phyloP scores from a whole-genome alignment of 805 yeast genomes.

The Saccharomyces cerevisiae region DNA sequence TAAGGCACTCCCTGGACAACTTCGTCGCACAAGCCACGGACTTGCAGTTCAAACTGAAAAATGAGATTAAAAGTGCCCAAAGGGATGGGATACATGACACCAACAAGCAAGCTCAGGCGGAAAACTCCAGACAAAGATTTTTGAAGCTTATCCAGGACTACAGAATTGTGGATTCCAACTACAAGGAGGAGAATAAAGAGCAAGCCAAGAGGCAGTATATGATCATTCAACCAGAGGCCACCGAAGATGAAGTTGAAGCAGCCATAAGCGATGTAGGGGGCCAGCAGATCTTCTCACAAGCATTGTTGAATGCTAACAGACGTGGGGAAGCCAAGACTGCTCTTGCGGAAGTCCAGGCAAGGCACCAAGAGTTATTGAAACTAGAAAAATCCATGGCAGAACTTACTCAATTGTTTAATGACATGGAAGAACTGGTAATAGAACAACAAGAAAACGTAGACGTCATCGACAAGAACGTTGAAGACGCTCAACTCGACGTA shows the following conservation, averaged over 20 bases:
- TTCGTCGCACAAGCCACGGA: slow-evolving; percentile 71
- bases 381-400: slow-evolving; percentile 94
- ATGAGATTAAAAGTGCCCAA: slow-evolving; percentile 69
- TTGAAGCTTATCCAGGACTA: slow-evolving; percentile 80
- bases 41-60: slow-evolving; percentile 66
- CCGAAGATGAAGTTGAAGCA: slow-evolving; percentile 73
- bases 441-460: slow-evolving; percentile 88
- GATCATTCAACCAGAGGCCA: slow-evolving; percentile 79
- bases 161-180: slow-evolving; percentile 77
- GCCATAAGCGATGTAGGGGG: slow-evolving; percentile 80
- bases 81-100: slow-evolving; percentile 60
- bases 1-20: slow-evolving; percentile 69
- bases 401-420: slow-evolving; percentile 86
- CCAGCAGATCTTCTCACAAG: slow-evolving; percentile 91
- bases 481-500: slow-evolving; percentile 77
- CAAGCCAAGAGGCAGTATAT: slow-evolving; percentile 91
- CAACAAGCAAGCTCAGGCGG: slow-evolving; percentile 85
- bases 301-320: slow-evolving; percentile 75
- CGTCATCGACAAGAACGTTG: slow-evolving; percentile 73
- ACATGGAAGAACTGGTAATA: slow-evolving; percentile 91
- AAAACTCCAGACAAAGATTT: slow-evolving; percentile 76
- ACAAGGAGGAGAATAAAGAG: slow-evolving; percentile 71
- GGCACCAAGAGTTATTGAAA: slow-evolving; percentile 91
- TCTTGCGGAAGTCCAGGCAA: slow-evolving; percentile 86
- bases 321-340: slow-evolving; percentile 94